Percentiles rank a stretch among this genome's conserved stretches.
These are phyloP conservation scores for Trypanosoma caninum DNA, from an alignment of 208 protist species.

Conservation along the genomic window DNA sequence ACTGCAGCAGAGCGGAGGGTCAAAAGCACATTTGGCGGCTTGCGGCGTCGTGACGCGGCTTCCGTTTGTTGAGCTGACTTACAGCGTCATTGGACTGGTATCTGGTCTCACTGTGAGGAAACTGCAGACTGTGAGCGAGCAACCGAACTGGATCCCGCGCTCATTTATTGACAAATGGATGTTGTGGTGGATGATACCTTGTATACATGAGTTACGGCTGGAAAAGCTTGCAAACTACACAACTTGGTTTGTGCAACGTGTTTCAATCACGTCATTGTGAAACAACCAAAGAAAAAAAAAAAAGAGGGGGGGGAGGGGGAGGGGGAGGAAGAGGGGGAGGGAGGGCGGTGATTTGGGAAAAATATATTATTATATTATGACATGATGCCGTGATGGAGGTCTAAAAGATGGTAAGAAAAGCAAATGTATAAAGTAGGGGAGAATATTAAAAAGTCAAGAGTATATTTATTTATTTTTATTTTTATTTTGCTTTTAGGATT, in stretches of 20 bases:
- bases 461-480: no score
- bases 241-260: constrained; percentile 76
- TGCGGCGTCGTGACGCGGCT: constrained; percentile 19
- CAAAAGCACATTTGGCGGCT: constrained; percentile 4
- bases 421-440: no score
- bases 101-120: constrained; percentile 62
- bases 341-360: background rate
- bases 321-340: background rate
- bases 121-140: constrained; percentile 64
- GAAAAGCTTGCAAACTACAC: constrained; percentile 76
- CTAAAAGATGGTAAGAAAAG: no score
- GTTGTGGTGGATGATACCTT: constrained; percentile 34
- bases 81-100: constrained; percentile 51
- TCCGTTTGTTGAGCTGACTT: constrained; percentile 54
- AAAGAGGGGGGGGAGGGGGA: background rate
- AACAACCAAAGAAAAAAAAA: background rate
- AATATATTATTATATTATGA: no score
- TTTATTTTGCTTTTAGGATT: no score
- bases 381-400: no score
- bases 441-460: no score
- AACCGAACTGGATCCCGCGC: constrained; percentile 53
- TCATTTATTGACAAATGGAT: constrained; percentile 50
- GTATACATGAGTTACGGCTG: constrained; percentile 45
- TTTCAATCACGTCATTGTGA: constrained; percentile 35
- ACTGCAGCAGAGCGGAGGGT: constrained; percentile 1